A percentile compares a stretch with the other conserved stretches of the same genome.
These are phyloP conservation scores for Penicillium janthinellum DNA, from an alignment of 2,329 filamentous ascomycete genomes.

Conservation along the genomic window DNA sequence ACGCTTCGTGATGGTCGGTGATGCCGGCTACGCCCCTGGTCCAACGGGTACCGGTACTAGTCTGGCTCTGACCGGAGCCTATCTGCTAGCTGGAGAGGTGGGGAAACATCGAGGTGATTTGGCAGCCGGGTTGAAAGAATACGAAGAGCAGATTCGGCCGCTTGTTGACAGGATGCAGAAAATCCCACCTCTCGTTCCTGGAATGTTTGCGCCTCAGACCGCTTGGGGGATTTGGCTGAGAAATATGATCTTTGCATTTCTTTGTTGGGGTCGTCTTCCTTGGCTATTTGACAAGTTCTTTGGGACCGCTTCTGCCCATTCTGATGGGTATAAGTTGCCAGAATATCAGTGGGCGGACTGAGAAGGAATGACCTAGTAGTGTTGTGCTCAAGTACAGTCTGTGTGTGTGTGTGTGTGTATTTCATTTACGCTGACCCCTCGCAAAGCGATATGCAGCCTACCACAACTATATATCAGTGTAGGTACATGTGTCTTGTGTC, in stretches of 20 bases:
- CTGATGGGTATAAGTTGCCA: conserved; percentile 39
- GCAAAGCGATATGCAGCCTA: too few relatives aligned
- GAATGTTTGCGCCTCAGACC: conserved; percentile 49
- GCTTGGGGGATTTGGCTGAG: conserved; percentile 50
- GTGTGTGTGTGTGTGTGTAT: too few relatives aligned
- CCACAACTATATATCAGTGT: too few relatives aligned
- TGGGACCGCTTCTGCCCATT: conserved; percentile 33
- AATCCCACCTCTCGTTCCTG: conserved; percentile 35
- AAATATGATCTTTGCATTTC: conserved; percentile 45
- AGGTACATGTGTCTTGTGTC: too few relatives aligned
- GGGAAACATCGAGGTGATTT: conserved; percentile 33
- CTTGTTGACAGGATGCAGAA: conserved; percentile 39
- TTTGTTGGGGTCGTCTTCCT: conserved; percentile 37
- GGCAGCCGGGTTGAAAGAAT: conserved; percentile 36
- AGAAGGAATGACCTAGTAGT: background rate
- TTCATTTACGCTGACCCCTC: too few relatives aligned
- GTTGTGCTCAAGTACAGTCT: too few relatives aligned
- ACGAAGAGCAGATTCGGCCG: conserved; percentile 42
- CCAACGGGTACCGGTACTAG: conserved; percentile 37
- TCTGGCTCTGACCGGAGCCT: conserved; percentile 46
- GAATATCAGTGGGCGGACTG: conserved; percentile 40
- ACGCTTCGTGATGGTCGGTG: conserved; percentile 41
- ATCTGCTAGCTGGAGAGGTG: conserved; percentile 57
- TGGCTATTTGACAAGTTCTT: conserved; percentile 36
- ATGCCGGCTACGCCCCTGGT: conserved; percentile 40